Conservation (phyloP, 768 basidiomycete species). For the Mycena amicta region DNA sequence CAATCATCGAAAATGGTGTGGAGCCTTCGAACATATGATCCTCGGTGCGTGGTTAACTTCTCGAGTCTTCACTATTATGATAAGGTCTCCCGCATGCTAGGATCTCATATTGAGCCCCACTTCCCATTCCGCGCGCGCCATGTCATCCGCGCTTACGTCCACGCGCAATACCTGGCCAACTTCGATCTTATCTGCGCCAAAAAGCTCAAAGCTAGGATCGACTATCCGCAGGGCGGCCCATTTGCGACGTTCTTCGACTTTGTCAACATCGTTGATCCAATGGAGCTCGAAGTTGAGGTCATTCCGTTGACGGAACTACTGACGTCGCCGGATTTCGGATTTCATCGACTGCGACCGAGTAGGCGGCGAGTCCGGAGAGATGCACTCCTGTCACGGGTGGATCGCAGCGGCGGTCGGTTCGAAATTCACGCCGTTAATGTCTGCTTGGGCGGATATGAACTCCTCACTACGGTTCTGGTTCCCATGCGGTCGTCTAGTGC, state of each 20-base stretch:
- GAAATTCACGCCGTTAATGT: background rate
- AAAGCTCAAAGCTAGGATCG: too few relatives aligned
- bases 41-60: too few relatives aligned
- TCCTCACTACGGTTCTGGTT: background rate
- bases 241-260: background rate
- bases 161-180: background rate
- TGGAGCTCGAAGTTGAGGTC: too few relatives aligned
- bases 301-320: too few relatives aligned
- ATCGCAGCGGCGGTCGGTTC: background rate
- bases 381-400: too few relatives aligned
- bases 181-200: background rate
- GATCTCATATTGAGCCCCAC: background rate
- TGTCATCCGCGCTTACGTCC: background rate
- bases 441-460: background rate
- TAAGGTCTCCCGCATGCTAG: too few relatives aligned
- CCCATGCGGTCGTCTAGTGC: background rate
- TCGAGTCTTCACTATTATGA: too few relatives aligned
- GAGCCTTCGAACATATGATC: background rate
- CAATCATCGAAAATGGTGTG: background rate
- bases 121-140: background rate
- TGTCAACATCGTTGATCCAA: too few relatives aligned
- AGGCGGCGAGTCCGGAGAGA: too few relatives aligned
- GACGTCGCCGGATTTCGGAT: too few relatives aligned
- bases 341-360: too few relatives aligned
- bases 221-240: background rate